phyloP scores from a whole-genome alignment of 805 yeast species.

The Wickerhamiella parazyma region DNA sequence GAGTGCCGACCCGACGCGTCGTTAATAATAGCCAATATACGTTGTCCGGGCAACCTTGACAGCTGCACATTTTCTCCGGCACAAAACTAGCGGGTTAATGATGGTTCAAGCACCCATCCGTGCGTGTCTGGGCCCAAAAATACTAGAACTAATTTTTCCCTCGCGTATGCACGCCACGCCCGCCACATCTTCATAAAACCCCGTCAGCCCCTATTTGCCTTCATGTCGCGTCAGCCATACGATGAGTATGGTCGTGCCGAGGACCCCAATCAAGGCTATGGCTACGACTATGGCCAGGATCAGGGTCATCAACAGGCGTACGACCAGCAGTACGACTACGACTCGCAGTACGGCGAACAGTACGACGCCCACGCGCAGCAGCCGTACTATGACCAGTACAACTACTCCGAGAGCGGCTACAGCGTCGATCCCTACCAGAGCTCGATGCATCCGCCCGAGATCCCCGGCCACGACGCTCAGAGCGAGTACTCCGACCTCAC shows the following conservation, averaged over 20 bases:
- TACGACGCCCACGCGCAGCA: conserved; percentile 29
- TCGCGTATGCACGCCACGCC: not conserved
- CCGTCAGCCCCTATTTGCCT: not conserved
- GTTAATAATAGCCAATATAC: too few relatives aligned
- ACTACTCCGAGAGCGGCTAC: conserved; percentile 32
- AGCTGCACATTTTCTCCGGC: too few relatives aligned
- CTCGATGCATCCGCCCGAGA: conserved; percentile 26
- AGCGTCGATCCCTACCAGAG: conserved; percentile 33
- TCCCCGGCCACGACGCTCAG: conserved; percentile 23
- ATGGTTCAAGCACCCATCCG: too few relatives aligned
- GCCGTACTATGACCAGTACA: conserved; percentile 28
- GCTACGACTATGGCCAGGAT: conserved; percentile 27
- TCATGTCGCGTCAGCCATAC: conserved; percentile 9
- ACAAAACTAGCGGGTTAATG: too few relatives aligned
- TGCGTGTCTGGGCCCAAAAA: too few relatives aligned
- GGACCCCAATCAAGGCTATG: conserved; percentile 28
- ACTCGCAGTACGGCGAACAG: conserved; percentile 26
- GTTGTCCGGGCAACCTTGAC: too few relatives aligned
- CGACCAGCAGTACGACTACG: conserved; percentile 29
- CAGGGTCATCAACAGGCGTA: not conserved
- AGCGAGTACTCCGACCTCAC: conserved; percentile 32
- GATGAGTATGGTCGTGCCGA: conserved; percentile 19
- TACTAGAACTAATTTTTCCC: too few relatives aligned
- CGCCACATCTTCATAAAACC: not conserved
- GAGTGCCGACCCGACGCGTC: too few relatives aligned